Evolutionary conservation across 441 rosid genomes (phyloP), one percentile per base, ranked within the genome.

Genomic region (Aquilaria agallochum): DNA sequence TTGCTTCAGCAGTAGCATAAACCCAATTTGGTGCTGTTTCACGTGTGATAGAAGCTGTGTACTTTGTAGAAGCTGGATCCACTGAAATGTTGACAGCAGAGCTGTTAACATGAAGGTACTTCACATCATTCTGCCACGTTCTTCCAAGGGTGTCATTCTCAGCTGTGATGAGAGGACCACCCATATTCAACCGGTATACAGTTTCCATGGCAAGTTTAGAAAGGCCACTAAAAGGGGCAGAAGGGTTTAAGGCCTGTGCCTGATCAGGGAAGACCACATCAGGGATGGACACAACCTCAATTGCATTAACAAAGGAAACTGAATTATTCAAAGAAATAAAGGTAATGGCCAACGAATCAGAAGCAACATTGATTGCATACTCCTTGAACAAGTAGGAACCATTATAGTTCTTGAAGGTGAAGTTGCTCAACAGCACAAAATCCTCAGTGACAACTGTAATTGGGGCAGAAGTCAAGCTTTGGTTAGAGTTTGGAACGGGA

Each of bases 141-240:
- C 99, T 81, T 65, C 95, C 96, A 20, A 94, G 77, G 52, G 98
- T 88, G 71, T 95, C 99, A 63, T 95, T 88, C 70, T 83, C 75
- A n/a, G 91, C 75, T 20, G 96, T 81, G 77, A 95, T 68, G 76
- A 88, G 59, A 0, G 97, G 98, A 59, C 99, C 99, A 30, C 96
- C 99, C 85, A 86, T 78, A 79, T 92, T 95, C 50, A 95, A 63
- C 60, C 98, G 82, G 74, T 89, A 92, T 68, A 92, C 89, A 15
- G 98, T 89, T 70, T 95, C 97, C 58, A 83, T 70, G 14, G 96
- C 98, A 40, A 77, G 78, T 53, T 63, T 78, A 47, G 94, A 87
- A 67, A 90, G 89, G 60, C 98, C 97, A 47, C 55, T 70, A 52
- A 88, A 63, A n/a, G 88, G 72, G 31, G 74, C 50, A 6, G 90